Evolutionary conservation across 805 yeast genomes (phyloP).

Genomic region (Wickerhamiella occidentalis): DNA sequence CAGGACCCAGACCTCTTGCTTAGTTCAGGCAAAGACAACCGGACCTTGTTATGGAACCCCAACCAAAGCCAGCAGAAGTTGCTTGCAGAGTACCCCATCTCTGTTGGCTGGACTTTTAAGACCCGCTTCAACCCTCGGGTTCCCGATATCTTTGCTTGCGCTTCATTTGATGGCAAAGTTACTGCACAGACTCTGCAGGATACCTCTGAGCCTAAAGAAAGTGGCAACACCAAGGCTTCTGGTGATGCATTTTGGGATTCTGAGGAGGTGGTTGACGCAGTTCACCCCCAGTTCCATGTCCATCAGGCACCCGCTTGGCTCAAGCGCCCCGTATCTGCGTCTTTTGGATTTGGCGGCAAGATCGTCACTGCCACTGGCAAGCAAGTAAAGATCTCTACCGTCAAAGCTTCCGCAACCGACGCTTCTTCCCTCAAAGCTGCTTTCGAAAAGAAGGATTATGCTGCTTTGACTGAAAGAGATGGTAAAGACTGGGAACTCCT

Average conservation of each 20-base stretch:
- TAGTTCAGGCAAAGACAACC: slow-evolving; percentile 87
- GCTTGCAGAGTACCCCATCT: slow-evolving; percentile 79
- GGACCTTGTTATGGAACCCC: slow-evolving; percentile 87
- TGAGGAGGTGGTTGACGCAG: slow-evolving; percentile 29
- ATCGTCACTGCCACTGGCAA: slow-evolving; percentile 40
- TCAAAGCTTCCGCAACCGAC: slow-evolving; percentile 19
- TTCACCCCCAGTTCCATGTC: slow-evolving; percentile 50
- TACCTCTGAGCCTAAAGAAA: slow-evolving; percentile 35
- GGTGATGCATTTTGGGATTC: slow-evolving; percentile 80
- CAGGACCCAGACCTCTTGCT: slow-evolving; percentile 67
- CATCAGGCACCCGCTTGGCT: slow-evolving; percentile 89
- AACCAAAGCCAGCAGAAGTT: slow-evolving; percentile 41
- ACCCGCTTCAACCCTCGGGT: slow-evolving; percentile 75
- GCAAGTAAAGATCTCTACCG: slow-evolving; percentile 32
- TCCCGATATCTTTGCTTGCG: slow-evolving; percentile 62
- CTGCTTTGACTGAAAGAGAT: slow-evolving; percentile 31
- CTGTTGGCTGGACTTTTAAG: slow-evolving; percentile 89
- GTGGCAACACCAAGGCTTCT: slow-evolving; percentile 26
- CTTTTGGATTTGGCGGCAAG: slow-evolving; percentile 92
- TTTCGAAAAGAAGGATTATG: slow-evolving; percentile 30
- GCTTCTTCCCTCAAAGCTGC: slow-evolving; percentile 13
- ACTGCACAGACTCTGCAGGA: slow-evolving; percentile 80
- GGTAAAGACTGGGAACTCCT: slow-evolving; percentile 30
- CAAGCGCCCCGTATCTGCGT: slow-evolving; percentile 55
- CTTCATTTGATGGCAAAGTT: slow-evolving; percentile 72